Evolutionary conservation across 2,329 filamentous ascomycete species (phyloP).

Genomic region (Talaromyces sp.): DNA sequence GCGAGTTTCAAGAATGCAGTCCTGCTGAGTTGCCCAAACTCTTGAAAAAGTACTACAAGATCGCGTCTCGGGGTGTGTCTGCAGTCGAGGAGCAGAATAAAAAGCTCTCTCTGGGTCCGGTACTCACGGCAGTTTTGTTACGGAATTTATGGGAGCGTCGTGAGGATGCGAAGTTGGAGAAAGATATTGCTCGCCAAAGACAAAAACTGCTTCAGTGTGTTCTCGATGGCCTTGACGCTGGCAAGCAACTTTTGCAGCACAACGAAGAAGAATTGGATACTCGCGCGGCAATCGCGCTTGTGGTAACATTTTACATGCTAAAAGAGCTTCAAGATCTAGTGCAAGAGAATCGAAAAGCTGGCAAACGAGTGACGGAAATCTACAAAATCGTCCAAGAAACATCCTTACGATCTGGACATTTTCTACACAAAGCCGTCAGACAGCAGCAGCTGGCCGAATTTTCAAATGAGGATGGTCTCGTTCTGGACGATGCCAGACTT

Average conservation of each 20-base stretch:
- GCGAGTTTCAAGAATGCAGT: constrained; percentile 2
- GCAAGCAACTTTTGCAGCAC: constrained; percentile 32
- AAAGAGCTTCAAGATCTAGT: constrained; percentile 38
- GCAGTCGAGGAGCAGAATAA: constrained; percentile 26
- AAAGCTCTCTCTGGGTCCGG: constrained; percentile 29
- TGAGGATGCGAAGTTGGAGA: constrained; percentile 22
- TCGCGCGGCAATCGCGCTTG: constrained; percentile 25
- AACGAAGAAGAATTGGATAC: constrained; percentile 26
- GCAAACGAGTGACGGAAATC: constrained; percentile 28
- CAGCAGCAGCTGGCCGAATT: constrained; percentile 31
- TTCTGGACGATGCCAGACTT: constrained; percentile 27
- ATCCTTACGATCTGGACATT: constrained; percentile 24
- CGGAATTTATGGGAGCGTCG: constrained; percentile 30
- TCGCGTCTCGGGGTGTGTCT: constrained; percentile 28
- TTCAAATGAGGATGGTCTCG: constrained; percentile 22
- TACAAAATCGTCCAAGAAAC: constrained; percentile 6
- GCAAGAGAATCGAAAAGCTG: constrained; percentile 27
- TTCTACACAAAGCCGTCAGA: constrained; percentile 26
- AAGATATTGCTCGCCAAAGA: constrained; percentile 28
- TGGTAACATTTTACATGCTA: constrained; percentile 33
- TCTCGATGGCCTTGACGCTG: constrained; percentile 30
- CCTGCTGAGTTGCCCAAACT: background rate
- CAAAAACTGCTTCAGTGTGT: constrained; percentile 30
- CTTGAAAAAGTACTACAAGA: constrained; percentile 27
- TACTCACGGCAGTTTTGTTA: constrained; percentile 31